Base-by-base conservation (phyloP, 441 rosid species). In the Theobroma grandiflorum region DNA sequence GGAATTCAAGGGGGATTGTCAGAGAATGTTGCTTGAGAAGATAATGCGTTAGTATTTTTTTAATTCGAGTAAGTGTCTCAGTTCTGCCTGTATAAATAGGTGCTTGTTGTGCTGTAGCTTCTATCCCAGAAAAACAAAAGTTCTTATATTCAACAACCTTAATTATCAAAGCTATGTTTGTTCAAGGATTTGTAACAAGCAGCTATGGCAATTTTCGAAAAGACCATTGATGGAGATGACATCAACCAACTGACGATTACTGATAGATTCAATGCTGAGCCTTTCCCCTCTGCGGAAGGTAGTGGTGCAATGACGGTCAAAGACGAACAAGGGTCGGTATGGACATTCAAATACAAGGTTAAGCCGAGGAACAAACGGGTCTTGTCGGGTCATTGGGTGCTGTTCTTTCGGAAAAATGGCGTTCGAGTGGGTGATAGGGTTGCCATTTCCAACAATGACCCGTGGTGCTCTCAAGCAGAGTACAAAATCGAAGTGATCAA, bases 351-450 rank as follows among this genome's bases (percentile, higher is more conserved):
- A 0, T 63, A 63, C 43, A 35, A 1, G 22, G 22, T 63, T 63
- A 15, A 4, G 6, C 16, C 22, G 0, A 35, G 22, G 6, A 35
- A 15, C 18, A 35, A 2, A 15, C 7, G 43, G 20, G 2, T 63
- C 40, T 33, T 63, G 40, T 63, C 68, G 0, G 67, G 67, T 12
- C 15, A 0, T 63, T 63, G 68, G 43, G 4, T 0, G 20, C 0
- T 0, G 2, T 35, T 63, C 20, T 0, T 15, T 35, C 0, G 7
- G 2, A 0, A 0, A 5, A 10, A 62, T 4, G 0, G 0, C 8
- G 42, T 62, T 33, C 1, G 0, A 62, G 42, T 33, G 12, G 67
- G 67, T 33, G 3, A 62, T 35, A 62, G 3, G 18, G 8, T 62
- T 0, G 38, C n/a, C 6, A 11, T 62, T 62, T 0, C 14, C 18